phyloP scores from a whole-genome alignment of 179 eudicot species.

The Actinidia polygama region DNA sequence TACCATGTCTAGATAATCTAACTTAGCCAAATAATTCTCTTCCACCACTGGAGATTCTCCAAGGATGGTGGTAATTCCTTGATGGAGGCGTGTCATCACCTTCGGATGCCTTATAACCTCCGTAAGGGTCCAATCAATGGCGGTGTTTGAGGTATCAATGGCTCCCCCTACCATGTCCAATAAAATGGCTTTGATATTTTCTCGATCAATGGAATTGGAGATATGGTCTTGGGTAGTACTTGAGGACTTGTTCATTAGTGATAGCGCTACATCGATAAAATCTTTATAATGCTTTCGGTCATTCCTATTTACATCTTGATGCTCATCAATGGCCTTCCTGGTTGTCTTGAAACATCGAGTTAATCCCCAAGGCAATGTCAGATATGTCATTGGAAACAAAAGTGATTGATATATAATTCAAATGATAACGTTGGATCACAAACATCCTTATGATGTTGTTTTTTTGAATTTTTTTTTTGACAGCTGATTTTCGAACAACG shows the following conservation, averaged over 20 bases:
- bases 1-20: constrained; percentile 32
- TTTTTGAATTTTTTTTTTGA: no score
- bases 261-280: constrained; percentile 2
- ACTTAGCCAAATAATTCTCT: constrained; percentile 25
- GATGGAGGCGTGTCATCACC: constrained; percentile 25
- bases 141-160: constrained; percentile 22
- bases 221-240: not conserved
- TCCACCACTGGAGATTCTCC: constrained; percentile 21
- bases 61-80: constrained; percentile 21
- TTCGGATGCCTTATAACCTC: constrained; percentile 25
- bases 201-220: constrained; percentile 13
- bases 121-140: constrained; percentile 29
- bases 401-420: no score
- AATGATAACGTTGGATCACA: no score
- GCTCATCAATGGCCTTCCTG: constrained; percentile 24
- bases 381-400: no score
- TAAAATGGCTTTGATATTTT: constrained; percentile 30
- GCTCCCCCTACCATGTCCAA: constrained; percentile 30
- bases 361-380: not conserved
- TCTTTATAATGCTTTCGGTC: not conserved
- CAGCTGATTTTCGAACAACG: no score
- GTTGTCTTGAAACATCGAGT: constrained; percentile 19
- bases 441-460: no score
- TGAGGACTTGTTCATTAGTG: not conserved
- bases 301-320: not conserved